Base-by-base conservation (phyloP, 345 rosid species). In the Pelargonium nanum region DNA sequence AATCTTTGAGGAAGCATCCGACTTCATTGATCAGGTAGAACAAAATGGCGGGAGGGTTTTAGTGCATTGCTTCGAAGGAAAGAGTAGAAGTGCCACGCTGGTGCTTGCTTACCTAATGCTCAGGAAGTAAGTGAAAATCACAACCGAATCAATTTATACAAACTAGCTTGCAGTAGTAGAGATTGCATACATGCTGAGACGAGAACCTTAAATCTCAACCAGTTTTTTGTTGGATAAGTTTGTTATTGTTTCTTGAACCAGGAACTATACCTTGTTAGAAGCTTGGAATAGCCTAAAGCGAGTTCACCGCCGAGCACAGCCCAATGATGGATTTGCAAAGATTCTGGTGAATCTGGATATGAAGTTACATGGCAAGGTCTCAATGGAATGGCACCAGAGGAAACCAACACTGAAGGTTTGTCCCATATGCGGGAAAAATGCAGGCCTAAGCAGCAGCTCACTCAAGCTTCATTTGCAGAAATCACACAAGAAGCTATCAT, bases 21-120 rank as follows among this genome's bases (percentile, higher is more conserved):
- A 83, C 69, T 87, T 84, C 58, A 90, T 90, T 55, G 87, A 90
- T 65, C 77, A 79, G 62, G 96, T 91, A 0, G 99, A 89, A 70
- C 77, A 84, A 68, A 72, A 61, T 40, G 89, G 89, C 2, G 89
- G 91, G 65, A 84, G 70, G 77, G 78, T 89, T 53, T 73, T 94
- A 60, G 95, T 94, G 69, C 99, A 94, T 72, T 94, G 99, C 81
- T 94, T 94, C 26, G 99, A 94, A 78, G 99, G 99, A 68, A 87
- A 78, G 70, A 94, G 99, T 77, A 86, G 97, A 80, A 94, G 99
- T 70, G 92, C 97, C 57, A 94, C 97, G 1, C 64, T 88, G 34
- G 95, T 94, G 60, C 65, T 90, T 5, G 95, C 97, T 15, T 84
- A 88, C 75, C 66, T 94, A 59, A 90, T 94, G 97, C 86, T 88